Conservation (phyloP, 2,329 filamentous ascomycete species). For the Fusarium luffae region DNA sequence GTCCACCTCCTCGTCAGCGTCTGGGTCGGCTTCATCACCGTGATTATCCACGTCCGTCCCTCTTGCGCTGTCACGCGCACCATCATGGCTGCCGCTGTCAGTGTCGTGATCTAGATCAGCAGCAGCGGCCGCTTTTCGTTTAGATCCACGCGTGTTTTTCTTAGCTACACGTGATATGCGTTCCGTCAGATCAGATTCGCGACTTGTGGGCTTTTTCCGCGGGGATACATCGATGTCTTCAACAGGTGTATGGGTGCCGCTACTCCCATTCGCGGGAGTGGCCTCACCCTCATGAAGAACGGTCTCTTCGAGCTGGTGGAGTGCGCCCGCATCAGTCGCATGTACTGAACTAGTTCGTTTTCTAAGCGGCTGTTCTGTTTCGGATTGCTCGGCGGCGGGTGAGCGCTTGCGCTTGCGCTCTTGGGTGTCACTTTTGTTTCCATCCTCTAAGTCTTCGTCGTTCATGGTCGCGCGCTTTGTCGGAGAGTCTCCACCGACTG, state of each 20-base stretch:
- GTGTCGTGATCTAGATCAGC: slow-evolving; percentile 48
- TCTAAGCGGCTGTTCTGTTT: slow-evolving; percentile 60
- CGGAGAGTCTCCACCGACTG: slow-evolving; percentile 52
- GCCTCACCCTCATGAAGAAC: slow-evolving; percentile 52
- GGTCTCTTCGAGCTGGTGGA: slow-evolving; percentile 44
- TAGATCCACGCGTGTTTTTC: slow-evolving; percentile 57
- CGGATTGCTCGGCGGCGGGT: slow-evolving; percentile 56
- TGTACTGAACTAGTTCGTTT: slow-evolving; percentile 65
- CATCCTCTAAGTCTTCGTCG: slow-evolving; percentile 47
- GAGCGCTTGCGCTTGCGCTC: slow-evolving; percentile 65
- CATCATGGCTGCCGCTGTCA: slow-evolving; percentile 50
- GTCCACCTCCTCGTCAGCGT: slow-evolving; percentile 70
- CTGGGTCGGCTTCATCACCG: slow-evolving; percentile 66
- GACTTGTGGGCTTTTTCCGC: slow-evolving; percentile 43
- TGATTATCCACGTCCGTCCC: slow-evolving; percentile 58
- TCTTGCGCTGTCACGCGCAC: slow-evolving; percentile 49
- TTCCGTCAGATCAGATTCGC: slow-evolving; percentile 49
- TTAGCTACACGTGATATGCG: slow-evolving; percentile 51
- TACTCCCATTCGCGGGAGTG: slow-evolving; percentile 50
- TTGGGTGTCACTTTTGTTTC: slow-evolving; percentile 49
- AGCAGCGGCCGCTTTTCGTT: slow-evolving; percentile 50
- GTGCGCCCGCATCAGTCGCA: slow-evolving; percentile 52
- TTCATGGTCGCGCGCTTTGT: slow-evolving; percentile 48
- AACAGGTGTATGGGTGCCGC: slow-evolving; percentile 55
- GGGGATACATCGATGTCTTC: slow-evolving; percentile 58